Evolutionary conservation across 352 stramenopile genomes (phyloP).

Genomic region (Globisporangium nodosum): DNA sequence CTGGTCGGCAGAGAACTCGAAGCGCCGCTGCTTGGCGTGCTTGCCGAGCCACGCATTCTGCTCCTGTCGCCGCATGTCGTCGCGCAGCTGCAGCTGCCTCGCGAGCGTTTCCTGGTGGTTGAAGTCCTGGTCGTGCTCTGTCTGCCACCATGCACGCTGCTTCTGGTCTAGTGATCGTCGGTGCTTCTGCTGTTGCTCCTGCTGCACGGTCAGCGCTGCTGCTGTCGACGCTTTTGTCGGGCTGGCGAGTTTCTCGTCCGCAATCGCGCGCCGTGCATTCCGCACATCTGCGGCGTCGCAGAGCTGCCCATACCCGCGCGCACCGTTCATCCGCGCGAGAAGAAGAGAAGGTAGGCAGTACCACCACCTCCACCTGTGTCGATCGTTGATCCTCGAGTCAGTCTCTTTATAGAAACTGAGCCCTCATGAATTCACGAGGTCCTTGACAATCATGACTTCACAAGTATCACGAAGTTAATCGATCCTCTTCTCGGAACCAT

Average conservation of each 20-base stretch:
- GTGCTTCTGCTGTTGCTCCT: background rate
- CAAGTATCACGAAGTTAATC: no score
- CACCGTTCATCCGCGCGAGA: constrained; percentile 3
- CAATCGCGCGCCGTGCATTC: constrained; percentile 10
- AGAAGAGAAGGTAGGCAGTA: background rate
- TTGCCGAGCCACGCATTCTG: constrained; percentile 69
- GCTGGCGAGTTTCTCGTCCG: constrained; percentile 5
- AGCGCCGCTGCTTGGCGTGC: constrained; percentile 47
- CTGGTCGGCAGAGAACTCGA: constrained; percentile 65
- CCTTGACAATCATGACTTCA: no score
- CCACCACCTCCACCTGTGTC: no score
- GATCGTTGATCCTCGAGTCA: no score
- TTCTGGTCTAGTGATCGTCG: background rate
- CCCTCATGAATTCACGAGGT: no score
- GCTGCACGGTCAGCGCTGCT: background rate
- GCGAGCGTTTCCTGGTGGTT: constrained; percentile 13
- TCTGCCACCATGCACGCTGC: constrained; percentile 30
- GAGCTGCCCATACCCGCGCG: constrained; percentile 10
- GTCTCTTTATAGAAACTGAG: no score
- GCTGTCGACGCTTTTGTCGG: background rate
- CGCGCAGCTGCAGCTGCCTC: constrained; percentile 26
- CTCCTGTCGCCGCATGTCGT: constrained; percentile 52
- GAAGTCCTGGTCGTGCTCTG: constrained; percentile 17
- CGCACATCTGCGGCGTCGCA: constrained; percentile 9
- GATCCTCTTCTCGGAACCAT: background rate